Percentiles rank a stretch among this genome's conserved stretches.
phyloP scores from a whole-genome alignment of 768 basidiomycete species.

The Termitomyces eurrhizus region DNA sequence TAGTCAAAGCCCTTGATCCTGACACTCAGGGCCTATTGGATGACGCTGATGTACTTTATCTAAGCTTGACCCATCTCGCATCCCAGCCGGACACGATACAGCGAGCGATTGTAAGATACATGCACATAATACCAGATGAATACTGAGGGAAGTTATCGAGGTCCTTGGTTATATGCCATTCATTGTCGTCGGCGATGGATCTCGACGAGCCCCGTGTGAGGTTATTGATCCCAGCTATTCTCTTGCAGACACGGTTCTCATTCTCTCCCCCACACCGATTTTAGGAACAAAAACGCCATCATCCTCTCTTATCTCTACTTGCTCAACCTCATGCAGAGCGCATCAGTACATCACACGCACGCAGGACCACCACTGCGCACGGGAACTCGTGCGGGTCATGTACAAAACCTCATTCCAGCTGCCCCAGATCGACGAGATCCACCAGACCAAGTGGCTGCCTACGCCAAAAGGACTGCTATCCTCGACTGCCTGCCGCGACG shows the following conservation, averaged over 20 bases:
- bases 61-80: conserved; percentile 26
- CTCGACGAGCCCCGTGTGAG: conserved; percentile 19
- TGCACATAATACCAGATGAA: conserved; percentile 18
- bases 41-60: conserved; percentile 22
- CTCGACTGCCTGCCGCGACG: conserved; percentile 27
- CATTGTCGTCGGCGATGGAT: conserved; percentile 20
- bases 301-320: conserved; percentile 17
- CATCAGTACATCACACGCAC: conserved; percentile 20
- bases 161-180: conserved; percentile 24
- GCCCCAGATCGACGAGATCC: conserved; percentile 5
- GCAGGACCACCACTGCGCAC: conserved; percentile 13
- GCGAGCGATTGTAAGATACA: conserved; percentile 23
- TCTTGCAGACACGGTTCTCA: conserved; percentile 16
- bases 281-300: not conserved
- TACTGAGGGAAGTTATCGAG: conserved; percentile 24
- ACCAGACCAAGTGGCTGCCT: conserved; percentile 32
- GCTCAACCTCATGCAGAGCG: conserved; percentile 24
- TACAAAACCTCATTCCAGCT: conserved; percentile 12
- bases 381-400: conserved; percentile 21
- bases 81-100: conserved; percentile 24
- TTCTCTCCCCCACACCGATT: conserved; percentile 13
- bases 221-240: conserved; percentile 30
- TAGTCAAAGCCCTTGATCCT: conserved; percentile 25
- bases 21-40: conserved; percentile 13
- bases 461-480: conserved; percentile 29